Evolutionary conservation across 257 asterid species (phyloP).

Genomic region (Gentiana macrophylla): DNA sequence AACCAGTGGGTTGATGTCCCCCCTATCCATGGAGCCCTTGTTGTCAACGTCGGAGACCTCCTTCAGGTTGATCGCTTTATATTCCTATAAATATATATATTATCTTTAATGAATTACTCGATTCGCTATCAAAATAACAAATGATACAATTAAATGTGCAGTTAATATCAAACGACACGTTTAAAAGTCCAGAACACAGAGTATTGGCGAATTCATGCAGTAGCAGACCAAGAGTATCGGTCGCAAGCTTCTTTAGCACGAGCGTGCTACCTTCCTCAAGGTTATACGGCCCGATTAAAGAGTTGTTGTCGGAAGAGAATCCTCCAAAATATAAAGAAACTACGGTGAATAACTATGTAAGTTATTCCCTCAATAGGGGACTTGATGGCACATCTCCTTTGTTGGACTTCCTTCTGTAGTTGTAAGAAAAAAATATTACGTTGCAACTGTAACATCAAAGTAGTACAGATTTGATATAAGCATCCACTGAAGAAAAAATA

Average conservation of each 20-base stretch:
- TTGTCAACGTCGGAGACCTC: slow-evolving; percentile 23
- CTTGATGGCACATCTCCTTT: slow-evolving; percentile 17
- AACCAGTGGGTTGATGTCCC: slow-evolving; percentile 28
- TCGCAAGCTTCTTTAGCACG: slow-evolving; percentile 22
- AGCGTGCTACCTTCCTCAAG: slow-evolving; percentile 10
- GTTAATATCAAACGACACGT: slow-evolving; percentile 21
- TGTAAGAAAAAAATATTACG: not conserved
- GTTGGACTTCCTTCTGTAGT: slow-evolving; percentile 13
- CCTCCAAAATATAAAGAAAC: slow-evolving; percentile 22
- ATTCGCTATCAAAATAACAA: not conserved
- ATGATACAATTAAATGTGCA: not conserved
- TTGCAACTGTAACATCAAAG: not conserved
- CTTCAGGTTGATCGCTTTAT: slow-evolving; percentile 8
- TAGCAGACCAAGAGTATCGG: slow-evolving; percentile 15
- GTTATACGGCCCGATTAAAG: slow-evolving; percentile 17
- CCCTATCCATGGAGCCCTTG: slow-evolving; percentile 22
- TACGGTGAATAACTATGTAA: slow-evolving; percentile 7
- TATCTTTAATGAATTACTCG: not conserved
- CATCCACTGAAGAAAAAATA: not conserved
- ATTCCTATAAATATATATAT: not conserved
- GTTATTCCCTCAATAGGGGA: slow-evolving; percentile 8
- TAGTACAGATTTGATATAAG: not conserved
- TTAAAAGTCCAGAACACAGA: slow-evolving; percentile 17
- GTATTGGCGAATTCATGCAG: slow-evolving; percentile 12
- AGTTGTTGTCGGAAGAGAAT: slow-evolving; percentile 15